Conservation (phyloP, 2,329 filamentous ascomycete genomes). For the Orbilia blumenaviensis region DNA sequence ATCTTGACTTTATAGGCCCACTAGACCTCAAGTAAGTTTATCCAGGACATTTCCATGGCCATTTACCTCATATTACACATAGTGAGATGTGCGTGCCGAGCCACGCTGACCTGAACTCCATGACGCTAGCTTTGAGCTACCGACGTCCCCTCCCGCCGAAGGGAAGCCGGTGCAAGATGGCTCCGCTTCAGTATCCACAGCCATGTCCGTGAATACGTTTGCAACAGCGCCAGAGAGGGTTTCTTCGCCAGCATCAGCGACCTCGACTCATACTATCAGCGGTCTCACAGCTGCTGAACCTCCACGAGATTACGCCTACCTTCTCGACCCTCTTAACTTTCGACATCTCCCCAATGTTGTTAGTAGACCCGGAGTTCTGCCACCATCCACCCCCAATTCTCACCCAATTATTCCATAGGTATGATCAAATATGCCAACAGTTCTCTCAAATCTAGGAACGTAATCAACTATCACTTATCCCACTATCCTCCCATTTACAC, state of each 20-base stretch:
- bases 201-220: constrained; percentile 37
- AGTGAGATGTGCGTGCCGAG: neutral
- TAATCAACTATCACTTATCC: constrained; percentile 75
- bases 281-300: constrained; percentile 26
- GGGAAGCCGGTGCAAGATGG: constrained; percentile 18
- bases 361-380: constrained; percentile 1
- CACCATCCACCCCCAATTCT: constrained; percentile 61
- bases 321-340: constrained; percentile 45
- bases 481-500: constrained; percentile 79
- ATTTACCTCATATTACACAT: neutral
- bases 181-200: constrained; percentile 39
- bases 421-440: constrained; percentile 34
- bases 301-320: constrained; percentile 43
- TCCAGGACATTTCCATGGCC: neutral
- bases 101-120: neutral
- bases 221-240: constrained; percentile 39
- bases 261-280: constrained; percentile 36
- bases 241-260: constrained; percentile 39
- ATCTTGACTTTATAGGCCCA: constrained; percentile 27
- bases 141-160: constrained; percentile 23
- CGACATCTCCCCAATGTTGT: constrained; percentile 43
- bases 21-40: constrained; percentile 47
- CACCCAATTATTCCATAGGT: constrained; percentile 57
- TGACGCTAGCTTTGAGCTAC: constrained; percentile 36
- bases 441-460: constrained; percentile 66